Conservation (phyloP, 2,329 filamentous ascomycete genomes). For the Colletotrichum liriopes region DNA sequence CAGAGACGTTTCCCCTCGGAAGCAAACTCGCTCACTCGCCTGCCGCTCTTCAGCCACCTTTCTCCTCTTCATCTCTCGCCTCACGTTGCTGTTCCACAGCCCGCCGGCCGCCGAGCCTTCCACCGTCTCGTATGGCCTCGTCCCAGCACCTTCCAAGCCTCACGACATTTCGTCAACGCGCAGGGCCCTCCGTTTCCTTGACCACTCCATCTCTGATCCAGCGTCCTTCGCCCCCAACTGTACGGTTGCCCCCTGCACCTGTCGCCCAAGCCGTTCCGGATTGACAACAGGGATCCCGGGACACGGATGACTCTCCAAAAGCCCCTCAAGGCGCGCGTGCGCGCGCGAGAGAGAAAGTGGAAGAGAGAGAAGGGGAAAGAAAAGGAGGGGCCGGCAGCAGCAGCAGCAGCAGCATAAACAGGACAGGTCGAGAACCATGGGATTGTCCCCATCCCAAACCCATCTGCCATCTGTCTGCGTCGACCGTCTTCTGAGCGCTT, state of each 20-base stretch:
- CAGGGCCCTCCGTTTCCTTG: constrained; percentile 12
- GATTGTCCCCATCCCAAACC: constrained; percentile 1
- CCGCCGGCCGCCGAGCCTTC: not conserved
- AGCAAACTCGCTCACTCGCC: not conserved
- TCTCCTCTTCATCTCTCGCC: not conserved
- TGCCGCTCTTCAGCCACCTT: too few relatives aligned
- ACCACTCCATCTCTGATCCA: not conserved
- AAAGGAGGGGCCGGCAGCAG: too few relatives aligned
- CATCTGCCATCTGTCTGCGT: constrained; percentile 6
- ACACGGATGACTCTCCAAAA: constrained; percentile 2
- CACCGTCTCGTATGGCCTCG: too few relatives aligned
- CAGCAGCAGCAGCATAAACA: too few relatives aligned
- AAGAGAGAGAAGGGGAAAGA: not conserved
- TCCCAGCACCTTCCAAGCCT: not conserved
- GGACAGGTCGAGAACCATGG: not conserved
- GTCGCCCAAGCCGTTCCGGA: constrained; percentile 40
- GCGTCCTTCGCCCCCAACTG: constrained; percentile 12
- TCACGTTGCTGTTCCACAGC: not conserved
- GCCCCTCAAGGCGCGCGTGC: not conserved
- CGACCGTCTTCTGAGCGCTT: too few relatives aligned
- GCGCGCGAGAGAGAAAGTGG: too few relatives aligned
- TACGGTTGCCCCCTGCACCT: constrained; percentile 38
- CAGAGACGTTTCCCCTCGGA: not conserved
- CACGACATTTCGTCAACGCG: not conserved
- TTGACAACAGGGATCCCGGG: constrained; percentile 39